Percentiles rank a stretch among this genome's conserved stretches.
phyloP scores from a whole-genome alignment of 1,284 basidiomycete genomes.

The Farysia itapuensis region DNA sequence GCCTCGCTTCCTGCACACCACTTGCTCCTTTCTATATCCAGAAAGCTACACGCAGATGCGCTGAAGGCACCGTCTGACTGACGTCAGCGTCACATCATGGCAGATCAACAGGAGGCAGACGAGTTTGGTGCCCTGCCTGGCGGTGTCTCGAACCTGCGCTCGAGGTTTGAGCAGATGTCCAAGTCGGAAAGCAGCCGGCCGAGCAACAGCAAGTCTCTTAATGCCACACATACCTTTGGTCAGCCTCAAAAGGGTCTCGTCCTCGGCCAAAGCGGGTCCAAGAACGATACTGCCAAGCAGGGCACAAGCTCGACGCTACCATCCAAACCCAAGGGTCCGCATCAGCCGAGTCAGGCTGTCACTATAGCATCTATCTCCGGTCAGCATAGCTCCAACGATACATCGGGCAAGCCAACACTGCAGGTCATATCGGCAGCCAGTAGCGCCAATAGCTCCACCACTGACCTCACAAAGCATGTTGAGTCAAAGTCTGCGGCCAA shows the following conservation, averaged over 20 bases:
- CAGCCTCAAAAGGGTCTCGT: conserved; percentile 27
- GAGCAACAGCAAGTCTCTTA: conserved; percentile 1
- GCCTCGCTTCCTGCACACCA: too few relatives aligned
- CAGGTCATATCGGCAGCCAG: conserved; percentile 1
- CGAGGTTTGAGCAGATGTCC: conserved; percentile 39
- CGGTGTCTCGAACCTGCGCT: conserved; percentile 32
- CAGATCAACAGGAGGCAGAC: conserved; percentile 28
- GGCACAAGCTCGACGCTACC: not conserved
- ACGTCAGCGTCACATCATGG: too few relatives aligned
- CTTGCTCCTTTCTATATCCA: too few relatives aligned
- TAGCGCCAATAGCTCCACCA: conserved; percentile 12
- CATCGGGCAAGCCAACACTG: not conserved
- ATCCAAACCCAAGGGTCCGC: conserved; percentile 4
- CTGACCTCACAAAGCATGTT: conserved; percentile 9
- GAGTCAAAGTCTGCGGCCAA: not conserved
- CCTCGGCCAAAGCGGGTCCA: conserved; percentile 1
- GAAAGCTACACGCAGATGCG: too few relatives aligned
- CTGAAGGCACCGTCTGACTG: too few relatives aligned
- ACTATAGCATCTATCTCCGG: not conserved
- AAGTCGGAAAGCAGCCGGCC: conserved; percentile 27
- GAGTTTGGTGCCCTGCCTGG: conserved; percentile 32
- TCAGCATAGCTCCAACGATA: not conserved
- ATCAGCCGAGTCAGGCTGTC: not conserved
- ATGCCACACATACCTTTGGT: conserved; percentile 24
- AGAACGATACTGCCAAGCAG: not conserved